Percentiles rank a stretch among this genome's conserved stretches.
Evolutionary conservation across 257 asterid genomes (phyloP).

Genomic region (Solanum piurae): DNA sequence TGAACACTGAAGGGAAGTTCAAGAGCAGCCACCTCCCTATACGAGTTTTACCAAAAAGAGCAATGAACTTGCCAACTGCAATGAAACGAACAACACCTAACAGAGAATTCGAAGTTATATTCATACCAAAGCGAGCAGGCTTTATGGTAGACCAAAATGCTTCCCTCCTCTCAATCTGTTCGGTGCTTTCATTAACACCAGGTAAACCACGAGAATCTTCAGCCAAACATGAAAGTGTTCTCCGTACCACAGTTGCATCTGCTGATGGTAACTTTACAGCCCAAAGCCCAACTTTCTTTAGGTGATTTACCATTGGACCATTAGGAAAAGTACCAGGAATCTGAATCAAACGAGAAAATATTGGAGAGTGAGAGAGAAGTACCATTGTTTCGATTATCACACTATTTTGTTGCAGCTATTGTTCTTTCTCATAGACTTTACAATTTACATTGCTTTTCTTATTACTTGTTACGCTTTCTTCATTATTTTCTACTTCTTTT

Average conservation of each 20-base stretch:
- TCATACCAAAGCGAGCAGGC: slow-evolving; percentile 75
- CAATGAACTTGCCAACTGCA: slow-evolving; percentile 40
- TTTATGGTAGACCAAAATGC: slow-evolving; percentile 57
- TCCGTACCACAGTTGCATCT: slow-evolving; percentile 54
- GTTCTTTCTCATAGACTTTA: no score
- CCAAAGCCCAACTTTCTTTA: slow-evolving; percentile 56
- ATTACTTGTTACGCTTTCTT: no score
- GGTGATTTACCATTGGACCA: slow-evolving; percentile 50
- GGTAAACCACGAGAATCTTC: slow-evolving; percentile 53
- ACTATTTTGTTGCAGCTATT: no score
- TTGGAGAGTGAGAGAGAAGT: neutral
- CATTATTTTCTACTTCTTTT: no score
- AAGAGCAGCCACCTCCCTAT: slow-evolving; percentile 63
- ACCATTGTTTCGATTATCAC: neutral
- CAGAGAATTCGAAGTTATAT: slow-evolving; percentile 42
- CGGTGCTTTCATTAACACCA: slow-evolving; percentile 45
- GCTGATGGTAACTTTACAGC: slow-evolving; percentile 78
- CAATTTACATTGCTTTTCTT: no score
- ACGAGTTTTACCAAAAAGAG: slow-evolving; percentile 27
- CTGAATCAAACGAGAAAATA: slow-evolving; percentile 20
- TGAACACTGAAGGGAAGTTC: slow-evolving; percentile 53
- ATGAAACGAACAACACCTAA: slow-evolving; percentile 42
- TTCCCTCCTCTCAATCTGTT: slow-evolving; percentile 36
- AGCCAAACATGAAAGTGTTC: slow-evolving; percentile 47
- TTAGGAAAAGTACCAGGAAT: slow-evolving; percentile 66